These are phyloP conservation scores for Wallacemonas rigidus DNA, from an alignment of 208 protist genomes.

Conservation along the genomic window DNA sequence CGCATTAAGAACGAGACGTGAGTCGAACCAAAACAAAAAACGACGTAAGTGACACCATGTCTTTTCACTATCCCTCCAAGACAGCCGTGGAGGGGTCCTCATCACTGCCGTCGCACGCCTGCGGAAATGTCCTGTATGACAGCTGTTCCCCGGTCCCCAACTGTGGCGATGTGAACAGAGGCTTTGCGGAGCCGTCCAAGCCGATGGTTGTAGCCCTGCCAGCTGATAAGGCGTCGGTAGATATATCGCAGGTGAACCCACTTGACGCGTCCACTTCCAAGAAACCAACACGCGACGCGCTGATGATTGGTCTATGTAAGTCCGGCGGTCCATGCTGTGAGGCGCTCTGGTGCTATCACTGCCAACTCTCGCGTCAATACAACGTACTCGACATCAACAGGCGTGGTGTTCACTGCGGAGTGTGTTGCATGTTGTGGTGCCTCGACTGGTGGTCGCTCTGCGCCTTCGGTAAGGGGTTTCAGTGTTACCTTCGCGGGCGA, in stretches of 20 bases:
- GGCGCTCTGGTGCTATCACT: constrained; percentile 34
- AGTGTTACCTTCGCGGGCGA: constrained; percentile 16
- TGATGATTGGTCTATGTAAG: background rate
- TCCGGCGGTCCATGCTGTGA: constrained; percentile 18
- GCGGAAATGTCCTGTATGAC: background rate
- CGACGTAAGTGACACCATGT: background rate
- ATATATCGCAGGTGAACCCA: background rate
- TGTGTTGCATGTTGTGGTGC: constrained; percentile 20
- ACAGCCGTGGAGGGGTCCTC: background rate
- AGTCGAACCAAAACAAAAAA: background rate
- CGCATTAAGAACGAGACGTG: too few relatives aligned
- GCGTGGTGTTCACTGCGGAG: constrained; percentile 4
- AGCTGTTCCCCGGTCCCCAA: background rate
- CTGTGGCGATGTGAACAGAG: background rate
- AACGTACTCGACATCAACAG: constrained; percentile 20
- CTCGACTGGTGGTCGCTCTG: constrained; percentile 2
- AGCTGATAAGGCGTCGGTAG: background rate
- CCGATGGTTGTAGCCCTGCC: background rate
- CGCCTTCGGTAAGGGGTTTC: background rate
- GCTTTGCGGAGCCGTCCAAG: background rate
- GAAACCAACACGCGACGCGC: background rate
- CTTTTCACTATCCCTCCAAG: background rate
- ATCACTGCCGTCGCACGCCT: background rate
- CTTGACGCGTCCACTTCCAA: background rate
- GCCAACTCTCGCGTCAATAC: constrained; percentile 30